A percentile compares a stretch with the other conserved stretches of the same genome.
Evolutionary conservation across 495 filamentous ascomycete species (phyloP).

Genomic region (Podospora sp.): DNA sequence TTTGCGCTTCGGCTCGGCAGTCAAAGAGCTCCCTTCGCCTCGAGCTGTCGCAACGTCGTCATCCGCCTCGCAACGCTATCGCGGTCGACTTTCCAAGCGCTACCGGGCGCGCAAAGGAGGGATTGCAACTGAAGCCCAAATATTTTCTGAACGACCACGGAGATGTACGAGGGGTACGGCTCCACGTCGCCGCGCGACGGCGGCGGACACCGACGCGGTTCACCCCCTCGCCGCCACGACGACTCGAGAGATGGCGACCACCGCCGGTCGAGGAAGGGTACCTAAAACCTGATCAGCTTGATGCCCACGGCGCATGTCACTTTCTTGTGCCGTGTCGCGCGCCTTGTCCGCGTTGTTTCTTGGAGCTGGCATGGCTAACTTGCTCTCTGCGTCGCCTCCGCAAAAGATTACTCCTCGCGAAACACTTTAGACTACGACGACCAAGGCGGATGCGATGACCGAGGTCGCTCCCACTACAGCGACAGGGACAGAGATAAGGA

Average conservation of each 20-base stretch:
- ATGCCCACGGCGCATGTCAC: constrained; percentile 13
- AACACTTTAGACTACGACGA: constrained; percentile 40
- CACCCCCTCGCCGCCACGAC: constrained; percentile 22
- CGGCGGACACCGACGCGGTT: constrained; percentile 27
- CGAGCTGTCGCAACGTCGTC: not conserved
- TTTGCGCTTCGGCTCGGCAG: not conserved
- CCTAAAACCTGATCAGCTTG: constrained; percentile 35
- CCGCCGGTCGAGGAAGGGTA: constrained; percentile 51
- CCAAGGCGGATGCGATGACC: constrained; percentile 16
- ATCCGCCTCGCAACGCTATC: not conserved
- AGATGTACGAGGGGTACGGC: constrained; percentile 23
- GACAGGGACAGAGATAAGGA: not conserved
- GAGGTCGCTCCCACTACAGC: constrained; percentile 6
- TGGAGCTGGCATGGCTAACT: constrained; percentile 36
- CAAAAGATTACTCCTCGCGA: constrained; percentile 22
- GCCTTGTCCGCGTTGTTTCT: not conserved
- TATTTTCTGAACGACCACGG: not conserved
- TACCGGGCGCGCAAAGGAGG: not conserved
- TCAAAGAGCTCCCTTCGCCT: not conserved
- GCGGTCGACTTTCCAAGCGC: not conserved
- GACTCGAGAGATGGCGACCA: constrained; percentile 37
- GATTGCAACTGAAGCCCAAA: not conserved
- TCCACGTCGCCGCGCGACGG: constrained; percentile 9
- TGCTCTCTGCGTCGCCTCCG: constrained; percentile 17
- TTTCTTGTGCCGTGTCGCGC: constrained; percentile 11